A percentile compares a stretch with the other conserved stretches of the same genome.
These are phyloP conservation scores for Acephala macrosclerotiorum DNA, from an alignment of 2,329 filamentous ascomycete genomes.

Conservation along the genomic window DNA sequence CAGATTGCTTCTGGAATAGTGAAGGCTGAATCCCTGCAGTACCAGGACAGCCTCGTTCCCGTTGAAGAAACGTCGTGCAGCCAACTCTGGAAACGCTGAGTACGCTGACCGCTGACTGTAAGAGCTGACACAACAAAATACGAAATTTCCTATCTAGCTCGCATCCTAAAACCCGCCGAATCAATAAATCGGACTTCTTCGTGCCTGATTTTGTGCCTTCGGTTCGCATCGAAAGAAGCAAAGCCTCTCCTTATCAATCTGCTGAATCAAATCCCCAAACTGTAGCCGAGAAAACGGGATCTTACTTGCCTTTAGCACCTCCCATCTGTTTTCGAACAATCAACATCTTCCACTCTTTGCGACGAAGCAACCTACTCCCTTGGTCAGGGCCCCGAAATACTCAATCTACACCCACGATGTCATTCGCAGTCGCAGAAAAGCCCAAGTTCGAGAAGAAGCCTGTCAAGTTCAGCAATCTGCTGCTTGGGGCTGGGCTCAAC, in stretches of 20 bases:
- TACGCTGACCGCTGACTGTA: conserved; percentile 3
- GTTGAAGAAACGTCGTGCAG: conserved; percentile 16
- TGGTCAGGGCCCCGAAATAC: conserved; percentile 87
- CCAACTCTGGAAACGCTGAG: not conserved
- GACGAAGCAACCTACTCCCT: conserved; percentile 92
- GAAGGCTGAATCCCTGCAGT: not conserved
- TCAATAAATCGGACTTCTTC: not conserved
- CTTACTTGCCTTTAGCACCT: not conserved
- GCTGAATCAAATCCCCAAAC: not conserved
- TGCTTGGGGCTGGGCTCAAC: conserved; percentile 56
- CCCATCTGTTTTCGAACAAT: conserved; percentile 6
- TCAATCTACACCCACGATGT: conserved; percentile 66
- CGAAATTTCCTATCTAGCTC: not conserved
- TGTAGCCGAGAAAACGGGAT: not conserved
- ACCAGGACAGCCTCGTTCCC: conserved; percentile 13
- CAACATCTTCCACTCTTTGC: conserved; percentile 51
- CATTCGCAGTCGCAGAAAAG: conserved; percentile 61
- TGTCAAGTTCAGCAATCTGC: conserved; percentile 98
- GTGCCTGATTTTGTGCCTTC: conserved; percentile 8
- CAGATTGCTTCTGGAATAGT: conserved; percentile 16
- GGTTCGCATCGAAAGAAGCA: conserved; percentile 13
- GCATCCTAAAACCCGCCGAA: conserved; percentile 19
- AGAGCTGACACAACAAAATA: conserved; percentile 4
- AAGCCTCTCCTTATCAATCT: not conserved
- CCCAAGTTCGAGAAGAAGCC: conserved; percentile 91